These are phyloP conservation scores for Patellaria atrata DNA, from an alignment of 495 filamentous ascomycete genomes.

Conservation along the genomic window DNA sequence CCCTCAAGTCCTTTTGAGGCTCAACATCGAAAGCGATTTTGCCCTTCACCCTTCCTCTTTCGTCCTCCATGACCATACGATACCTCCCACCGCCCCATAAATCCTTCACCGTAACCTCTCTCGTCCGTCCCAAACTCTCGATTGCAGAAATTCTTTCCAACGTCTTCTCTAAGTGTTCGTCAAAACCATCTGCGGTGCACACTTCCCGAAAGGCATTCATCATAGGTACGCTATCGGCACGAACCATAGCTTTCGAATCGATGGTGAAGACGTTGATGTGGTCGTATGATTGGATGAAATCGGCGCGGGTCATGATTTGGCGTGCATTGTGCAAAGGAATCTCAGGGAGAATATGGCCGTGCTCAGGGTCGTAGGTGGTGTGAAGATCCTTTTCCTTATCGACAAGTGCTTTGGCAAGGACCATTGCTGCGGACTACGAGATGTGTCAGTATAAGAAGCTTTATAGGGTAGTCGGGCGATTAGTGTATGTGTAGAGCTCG, in stretches of 20 bases:
- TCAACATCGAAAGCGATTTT: constrained; percentile 25
- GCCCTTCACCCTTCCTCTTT: constrained; percentile 29
- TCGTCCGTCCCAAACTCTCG: constrained; percentile 80
- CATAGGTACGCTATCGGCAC: constrained; percentile 83
- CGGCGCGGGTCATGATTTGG: constrained; percentile 85
- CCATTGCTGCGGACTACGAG: constrained; percentile 69
- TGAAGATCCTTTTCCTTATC: constrained; percentile 59
- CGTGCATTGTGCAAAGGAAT: constrained; percentile 74
- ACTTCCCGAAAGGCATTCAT: constrained; percentile 79
- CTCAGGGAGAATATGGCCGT: constrained; percentile 65
- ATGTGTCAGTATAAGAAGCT: no score
- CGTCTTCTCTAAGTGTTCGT: constrained; percentile 67
- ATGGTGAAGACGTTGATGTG: constrained; percentile 93
- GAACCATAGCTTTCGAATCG: constrained; percentile 70
- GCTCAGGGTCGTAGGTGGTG: constrained; percentile 42
- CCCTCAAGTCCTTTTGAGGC: constrained; percentile 20
- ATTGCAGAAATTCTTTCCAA: constrained; percentile 74
- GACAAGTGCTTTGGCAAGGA: constrained; percentile 80
- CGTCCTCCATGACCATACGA: constrained; percentile 43
- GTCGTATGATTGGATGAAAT: constrained; percentile 88
- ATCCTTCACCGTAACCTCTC: constrained; percentile 83
- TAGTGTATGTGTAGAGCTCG: no score
- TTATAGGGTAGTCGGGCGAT: no score
- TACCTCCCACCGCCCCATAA: constrained; percentile 68
- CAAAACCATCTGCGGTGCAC: constrained; percentile 56